Base-by-base conservation (phyloP, 1,139 yeast species). In the Dujonia santamariae region DNA sequence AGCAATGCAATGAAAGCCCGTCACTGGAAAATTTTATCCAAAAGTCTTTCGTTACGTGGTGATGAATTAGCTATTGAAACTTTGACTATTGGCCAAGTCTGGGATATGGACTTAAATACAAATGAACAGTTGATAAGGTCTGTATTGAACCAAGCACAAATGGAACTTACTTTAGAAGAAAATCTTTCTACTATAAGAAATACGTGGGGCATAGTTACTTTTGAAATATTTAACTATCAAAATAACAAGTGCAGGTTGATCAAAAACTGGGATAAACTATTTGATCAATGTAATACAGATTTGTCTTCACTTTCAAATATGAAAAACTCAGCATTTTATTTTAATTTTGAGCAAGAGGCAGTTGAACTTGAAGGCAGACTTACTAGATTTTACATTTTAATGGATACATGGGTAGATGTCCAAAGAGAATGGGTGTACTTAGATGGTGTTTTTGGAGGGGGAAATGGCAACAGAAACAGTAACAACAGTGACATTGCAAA, bases 391-490 rank as follows among this genome's bases (percentile, higher is more conserved):
- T 72, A 70, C 36, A 59, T 64, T 1, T 51, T 85, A 3, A 64
- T 86, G 30, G 88, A 81, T 45, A 51, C 61, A 0, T 88, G 96
- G 95, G 70, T 84, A 27, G 96, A 86, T 31, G 86, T 81, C 2
- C 97, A 92, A 54, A 65, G 83, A n/a, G 87, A 83, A 47, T 90
- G 96, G 95, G 77, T 86, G 2, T 87, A 90, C 49, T 67, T 90
- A 15, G 83, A 78, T 42, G 96, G 96, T 1, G 78, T 88, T 0
- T 84, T 92, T 50, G 78, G 75, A 11, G 33, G 34, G 2, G 31
- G 26, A n/a, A 55, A 62, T 1, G n/a, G n/a, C n/a, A 11, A n/a
- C 5, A 22, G 12, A 11, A 14, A 5, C 9, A 75, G 74, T 37
- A 62, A 68, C 1, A 51, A 48, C 19, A 54, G 48, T 31, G 88